These are phyloP conservation scores for Clarireedia hainanense DNA, from an alignment of 2,329 filamentous ascomycete genomes.

Conservation along the genomic window DNA sequence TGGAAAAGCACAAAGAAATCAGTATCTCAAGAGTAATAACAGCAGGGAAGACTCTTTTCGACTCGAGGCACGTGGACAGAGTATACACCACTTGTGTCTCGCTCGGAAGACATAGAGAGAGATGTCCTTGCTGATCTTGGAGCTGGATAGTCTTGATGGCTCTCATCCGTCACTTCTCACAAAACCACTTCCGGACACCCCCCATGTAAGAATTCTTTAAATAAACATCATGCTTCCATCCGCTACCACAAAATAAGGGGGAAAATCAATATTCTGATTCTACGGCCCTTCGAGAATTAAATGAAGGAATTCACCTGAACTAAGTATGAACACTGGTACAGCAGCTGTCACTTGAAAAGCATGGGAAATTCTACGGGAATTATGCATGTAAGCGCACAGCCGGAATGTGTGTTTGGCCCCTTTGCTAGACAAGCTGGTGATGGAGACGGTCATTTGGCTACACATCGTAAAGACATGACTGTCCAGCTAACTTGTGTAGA, in stretches of 20 bases:
- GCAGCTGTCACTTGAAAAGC: slow-evolving; percentile 34
- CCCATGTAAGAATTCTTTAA: not conserved
- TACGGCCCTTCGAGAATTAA: slow-evolving; percentile 35
- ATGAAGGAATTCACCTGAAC: slow-evolving; percentile 24
- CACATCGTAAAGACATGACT: slow-evolving; percentile 11
- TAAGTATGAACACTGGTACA: slow-evolving; percentile 29
- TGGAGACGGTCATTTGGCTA: slow-evolving; percentile 8
- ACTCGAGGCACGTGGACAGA: slow-evolving; percentile 48
- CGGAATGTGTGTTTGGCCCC: slow-evolving; percentile 13
- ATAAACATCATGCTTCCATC: slow-evolving; percentile 22
- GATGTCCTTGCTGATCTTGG: slow-evolving; percentile 6
- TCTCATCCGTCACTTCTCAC: slow-evolving; percentile 6
- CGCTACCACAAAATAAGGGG: slow-evolving; percentile 17
- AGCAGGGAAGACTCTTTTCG: slow-evolving; percentile 32
- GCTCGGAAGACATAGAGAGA: slow-evolving; percentile 4
- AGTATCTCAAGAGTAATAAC: slow-evolving; percentile 14
- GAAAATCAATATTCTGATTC: slow-evolving; percentile 28
- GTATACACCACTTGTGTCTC: slow-evolving; percentile 8
- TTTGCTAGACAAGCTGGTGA: slow-evolving; percentile 11
- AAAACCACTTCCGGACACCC: not conserved
- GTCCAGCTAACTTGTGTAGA: slow-evolving; percentile 1
- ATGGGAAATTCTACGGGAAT: slow-evolving; percentile 17
- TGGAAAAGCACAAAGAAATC: slow-evolving; percentile 40
- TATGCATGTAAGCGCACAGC: slow-evolving; percentile 25
- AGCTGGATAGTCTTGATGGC: not conserved